A percentile compares a stretch with the other conserved stretches of the same genome.
phyloP scores from a whole-genome alignment of 257 asterid species.

The Nicotiana attenuata region DNA sequence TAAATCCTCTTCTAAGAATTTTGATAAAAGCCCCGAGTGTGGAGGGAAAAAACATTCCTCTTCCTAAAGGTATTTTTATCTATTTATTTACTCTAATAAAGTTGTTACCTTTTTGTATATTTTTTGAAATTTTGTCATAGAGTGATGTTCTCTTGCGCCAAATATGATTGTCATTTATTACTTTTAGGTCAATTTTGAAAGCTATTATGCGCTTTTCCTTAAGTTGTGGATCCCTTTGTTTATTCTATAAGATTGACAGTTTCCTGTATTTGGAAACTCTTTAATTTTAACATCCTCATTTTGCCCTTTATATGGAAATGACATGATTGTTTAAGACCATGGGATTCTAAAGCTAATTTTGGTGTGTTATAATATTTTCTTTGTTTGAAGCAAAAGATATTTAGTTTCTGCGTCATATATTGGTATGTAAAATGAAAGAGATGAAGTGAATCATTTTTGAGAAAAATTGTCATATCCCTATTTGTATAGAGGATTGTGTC shows the following conservation, averaged over 20 bases:
- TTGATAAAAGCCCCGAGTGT: slow-evolving; percentile 56
- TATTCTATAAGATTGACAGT: slow-evolving; percentile 33
- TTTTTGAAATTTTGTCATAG: too few relatives aligned
- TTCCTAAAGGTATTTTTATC: slow-evolving; percentile 25
- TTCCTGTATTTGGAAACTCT: neutral
- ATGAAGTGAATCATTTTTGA: neutral
- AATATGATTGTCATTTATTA: neutral
- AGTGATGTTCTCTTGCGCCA: neutral
- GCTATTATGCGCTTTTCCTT: slow-evolving; percentile 44
- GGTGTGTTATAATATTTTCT: neutral
- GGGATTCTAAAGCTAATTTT: neutral
- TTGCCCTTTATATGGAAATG: neutral
- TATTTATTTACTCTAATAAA: neutral
- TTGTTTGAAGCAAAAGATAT: neutral
- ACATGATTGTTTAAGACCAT: neutral
- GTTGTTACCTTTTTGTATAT: neutral
- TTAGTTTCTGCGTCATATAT: neutral
- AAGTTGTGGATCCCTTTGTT: slow-evolving; percentile 41
- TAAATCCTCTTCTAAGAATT: slow-evolving; percentile 72
- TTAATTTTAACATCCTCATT: neutral
- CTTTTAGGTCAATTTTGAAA: slow-evolving; percentile 3
- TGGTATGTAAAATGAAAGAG: neutral
- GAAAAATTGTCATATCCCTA: too few relatives aligned
- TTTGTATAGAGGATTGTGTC: too few relatives aligned
- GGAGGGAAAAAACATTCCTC: slow-evolving; percentile 62